These are phyloP conservation scores for Apiospora aurea DNA, from an alignment of 2,329 filamentous ascomycete species.

Conservation along the genomic window DNA sequence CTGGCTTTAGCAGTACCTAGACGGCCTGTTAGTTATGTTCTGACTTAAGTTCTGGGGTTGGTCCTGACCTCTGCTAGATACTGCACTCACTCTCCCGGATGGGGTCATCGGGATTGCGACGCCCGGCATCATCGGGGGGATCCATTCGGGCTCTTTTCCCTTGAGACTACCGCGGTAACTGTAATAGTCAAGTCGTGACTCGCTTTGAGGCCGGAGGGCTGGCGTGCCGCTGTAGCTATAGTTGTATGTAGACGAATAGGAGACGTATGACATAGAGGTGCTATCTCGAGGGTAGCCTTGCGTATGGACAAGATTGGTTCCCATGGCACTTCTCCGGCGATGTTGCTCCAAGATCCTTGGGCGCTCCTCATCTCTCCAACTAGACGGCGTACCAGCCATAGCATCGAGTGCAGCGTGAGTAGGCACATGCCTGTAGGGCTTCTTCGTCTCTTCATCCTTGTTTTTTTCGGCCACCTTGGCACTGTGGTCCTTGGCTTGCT, in stretches of 20 bases:
- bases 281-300: constrained; percentile 50
- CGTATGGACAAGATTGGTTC: constrained; percentile 45
- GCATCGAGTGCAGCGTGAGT: constrained; percentile 68
- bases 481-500: constrained; percentile 62
- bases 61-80: constrained; percentile 8
- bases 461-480: constrained; percentile 55
- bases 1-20: constrained; percentile 13
- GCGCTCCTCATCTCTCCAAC: constrained; percentile 56
- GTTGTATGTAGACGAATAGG: constrained; percentile 52
- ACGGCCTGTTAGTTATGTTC: background rate
- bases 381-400: constrained; percentile 59
- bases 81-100: background rate
- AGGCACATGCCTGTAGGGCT: constrained; percentile 66
- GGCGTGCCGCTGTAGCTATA: constrained; percentile 53
- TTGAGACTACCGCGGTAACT: constrained; percentile 32
- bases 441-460: constrained; percentile 52
- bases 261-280: constrained; percentile 55
- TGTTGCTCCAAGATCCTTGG: constrained; percentile 58
- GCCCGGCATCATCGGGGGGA: background rate
- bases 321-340: constrained; percentile 56
- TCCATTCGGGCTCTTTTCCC: constrained; percentile 37
- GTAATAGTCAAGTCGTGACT: constrained; percentile 33
- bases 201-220: constrained; percentile 34
- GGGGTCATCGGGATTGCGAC: constrained; percentile 12
- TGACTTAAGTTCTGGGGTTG: background rate